Evolutionary conservation across 2,329 filamentous ascomycete genomes (phyloP).

Genomic region (Sarocladium kiliense): DNA sequence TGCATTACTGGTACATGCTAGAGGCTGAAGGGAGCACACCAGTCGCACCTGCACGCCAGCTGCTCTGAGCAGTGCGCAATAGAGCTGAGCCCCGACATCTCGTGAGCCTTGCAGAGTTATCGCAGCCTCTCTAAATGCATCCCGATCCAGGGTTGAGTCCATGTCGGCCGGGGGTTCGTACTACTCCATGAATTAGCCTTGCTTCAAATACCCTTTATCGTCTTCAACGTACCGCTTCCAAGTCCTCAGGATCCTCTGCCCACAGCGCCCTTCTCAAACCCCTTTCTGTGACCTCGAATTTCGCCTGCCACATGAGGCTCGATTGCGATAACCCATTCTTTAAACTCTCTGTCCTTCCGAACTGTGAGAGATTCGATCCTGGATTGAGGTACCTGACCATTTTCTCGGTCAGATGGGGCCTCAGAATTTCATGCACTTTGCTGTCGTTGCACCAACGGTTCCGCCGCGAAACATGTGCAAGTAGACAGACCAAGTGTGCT

Average conservation of each 20-base stretch:
- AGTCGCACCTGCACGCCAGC: slow-evolving; percentile 76
- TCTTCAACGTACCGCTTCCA: slow-evolving; percentile 43
- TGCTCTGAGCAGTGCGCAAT: slow-evolving; percentile 80
- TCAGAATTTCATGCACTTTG: slow-evolving; percentile 61
- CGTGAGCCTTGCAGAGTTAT: slow-evolving; percentile 70
- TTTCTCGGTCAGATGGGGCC: slow-evolving; percentile 60
- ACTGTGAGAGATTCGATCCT: slow-evolving; percentile 62
- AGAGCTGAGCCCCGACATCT: slow-evolving; percentile 85
- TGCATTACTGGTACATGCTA: slow-evolving; percentile 59
- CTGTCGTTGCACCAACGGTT: slow-evolving; percentile 87
- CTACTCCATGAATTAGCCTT: slow-evolving; percentile 25
- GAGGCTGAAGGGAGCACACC: slow-evolving; percentile 82
- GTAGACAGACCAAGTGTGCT: slow-evolving; percentile 74
- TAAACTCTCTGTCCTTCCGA: slow-evolving; percentile 69
- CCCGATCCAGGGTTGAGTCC: slow-evolving; percentile 63
- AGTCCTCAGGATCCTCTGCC: slow-evolving; percentile 61
- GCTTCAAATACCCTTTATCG: too few species aligned
- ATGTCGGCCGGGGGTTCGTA: slow-evolving; percentile 55
- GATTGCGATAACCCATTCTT: slow-evolving; percentile 72
- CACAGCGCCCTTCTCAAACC: slow-evolving; percentile 70
- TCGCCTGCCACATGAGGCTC: slow-evolving; percentile 60
- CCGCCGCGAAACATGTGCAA: slow-evolving; percentile 70
- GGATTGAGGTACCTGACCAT: slow-evolving; percentile 65
- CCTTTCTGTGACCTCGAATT: slow-evolving; percentile 65
- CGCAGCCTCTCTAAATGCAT: slow-evolving; percentile 70